phyloP scores from a whole-genome alignment of 2,329 filamentous ascomycete genomes.

The Chaetothyriales sp. region DNA sequence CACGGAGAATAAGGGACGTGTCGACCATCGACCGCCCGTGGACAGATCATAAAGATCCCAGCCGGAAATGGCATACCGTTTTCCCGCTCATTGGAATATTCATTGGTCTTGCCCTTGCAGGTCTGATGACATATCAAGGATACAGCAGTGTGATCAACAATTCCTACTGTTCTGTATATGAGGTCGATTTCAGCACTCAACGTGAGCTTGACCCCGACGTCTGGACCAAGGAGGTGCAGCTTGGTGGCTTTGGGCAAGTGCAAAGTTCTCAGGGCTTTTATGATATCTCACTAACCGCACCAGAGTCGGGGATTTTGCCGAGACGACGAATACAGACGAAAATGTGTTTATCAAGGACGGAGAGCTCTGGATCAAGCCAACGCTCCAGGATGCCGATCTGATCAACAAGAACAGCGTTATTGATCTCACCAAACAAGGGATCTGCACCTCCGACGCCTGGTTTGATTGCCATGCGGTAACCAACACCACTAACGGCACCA shows the following conservation, averaged over 20 bases:
- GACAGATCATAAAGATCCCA: constrained; percentile 56
- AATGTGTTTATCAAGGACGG: constrained; percentile 61
- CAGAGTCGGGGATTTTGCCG: constrained; percentile 60
- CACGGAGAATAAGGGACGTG: constrained; percentile 52
- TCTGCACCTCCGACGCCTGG: constrained; percentile 48
- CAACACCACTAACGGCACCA: constrained; percentile 61
- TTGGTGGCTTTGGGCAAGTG: constrained; percentile 22
- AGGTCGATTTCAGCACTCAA: constrained; percentile 48
- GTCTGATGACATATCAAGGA: constrained; percentile 62
- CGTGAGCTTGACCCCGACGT: constrained; percentile 30
- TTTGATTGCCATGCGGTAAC: constrained; percentile 54
- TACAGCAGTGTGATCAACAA: constrained; percentile 55
- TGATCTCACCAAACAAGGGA: constrained; percentile 50
- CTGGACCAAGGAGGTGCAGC: constrained; percentile 60
- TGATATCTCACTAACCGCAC: background rate
- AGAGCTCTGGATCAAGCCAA: constrained; percentile 59
- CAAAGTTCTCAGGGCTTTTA: constrained; percentile 33
- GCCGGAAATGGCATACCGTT: constrained; percentile 76
- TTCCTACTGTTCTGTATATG: constrained; percentile 54
- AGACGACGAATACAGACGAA: constrained; percentile 55
- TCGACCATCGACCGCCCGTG: constrained; percentile 60
- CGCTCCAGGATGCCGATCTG: constrained; percentile 52
- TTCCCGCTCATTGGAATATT: constrained; percentile 57
- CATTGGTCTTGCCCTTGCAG: constrained; percentile 52
- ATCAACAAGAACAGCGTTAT: constrained; percentile 53